A percentile compares a stretch with the other conserved stretches of the same genome.
These are phyloP conservation scores for Catenaria anguillulae DNA, from an alignment of 371 early-diverging fungal species.

Conservation along the genomic window DNA sequence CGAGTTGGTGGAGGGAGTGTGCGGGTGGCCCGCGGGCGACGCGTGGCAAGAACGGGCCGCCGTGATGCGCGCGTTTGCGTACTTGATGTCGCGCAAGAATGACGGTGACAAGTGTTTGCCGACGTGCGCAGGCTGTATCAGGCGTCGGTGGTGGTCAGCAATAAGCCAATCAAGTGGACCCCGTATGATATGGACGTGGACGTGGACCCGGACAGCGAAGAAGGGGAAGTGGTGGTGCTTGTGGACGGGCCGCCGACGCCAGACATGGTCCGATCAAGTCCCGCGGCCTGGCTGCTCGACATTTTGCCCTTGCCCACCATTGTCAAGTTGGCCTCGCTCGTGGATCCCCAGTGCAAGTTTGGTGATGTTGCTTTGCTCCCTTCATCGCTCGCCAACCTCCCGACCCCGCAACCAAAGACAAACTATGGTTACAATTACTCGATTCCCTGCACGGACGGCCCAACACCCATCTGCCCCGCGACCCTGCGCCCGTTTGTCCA, in stretches of 20 bases:
- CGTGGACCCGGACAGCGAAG: no score
- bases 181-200: no score
- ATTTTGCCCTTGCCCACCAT: background rate
- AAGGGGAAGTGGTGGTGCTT: background rate
- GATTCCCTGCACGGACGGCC: no score
- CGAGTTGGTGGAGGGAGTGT: background rate
- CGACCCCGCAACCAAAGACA: no score
- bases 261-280: background rate
- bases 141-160: background rate
- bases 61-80: background rate
- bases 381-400: no score
- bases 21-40: background rate
- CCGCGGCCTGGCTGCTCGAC: background rate
- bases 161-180: background rate
- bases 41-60: background rate
- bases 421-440: no score
- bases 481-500: background rate
- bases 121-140: background rate
- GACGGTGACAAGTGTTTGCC: background rate
- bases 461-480: background rate
- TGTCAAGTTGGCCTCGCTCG: background rate
- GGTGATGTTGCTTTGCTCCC: background rate
- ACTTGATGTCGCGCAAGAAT: background rate
- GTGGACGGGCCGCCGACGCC: background rate
- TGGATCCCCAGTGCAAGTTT: background rate